These are phyloP conservation scores for Diplodia mutila DNA, from an alignment of 2,329 filamentous ascomycete genomes.

Conservation along the genomic window DNA sequence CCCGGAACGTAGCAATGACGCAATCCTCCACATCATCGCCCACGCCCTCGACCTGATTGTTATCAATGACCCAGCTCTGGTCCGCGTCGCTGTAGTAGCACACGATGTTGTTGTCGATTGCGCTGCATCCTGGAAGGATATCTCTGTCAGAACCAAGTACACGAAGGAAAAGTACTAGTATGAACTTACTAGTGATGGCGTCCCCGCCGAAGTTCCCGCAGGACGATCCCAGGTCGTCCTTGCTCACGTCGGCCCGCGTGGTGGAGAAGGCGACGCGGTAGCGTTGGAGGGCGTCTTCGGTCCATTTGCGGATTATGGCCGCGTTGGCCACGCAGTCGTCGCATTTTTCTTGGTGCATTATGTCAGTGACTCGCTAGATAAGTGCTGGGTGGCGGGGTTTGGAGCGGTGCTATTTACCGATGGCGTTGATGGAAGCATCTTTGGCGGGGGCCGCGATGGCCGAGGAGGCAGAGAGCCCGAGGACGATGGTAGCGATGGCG, in stretches of 20 bases:
- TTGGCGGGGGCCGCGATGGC: not conserved
- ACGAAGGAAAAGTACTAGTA: not conserved
- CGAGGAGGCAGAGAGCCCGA: not conserved
- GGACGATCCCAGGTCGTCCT: not conserved
- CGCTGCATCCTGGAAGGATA: not conserved
- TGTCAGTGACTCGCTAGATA: too few relatives aligned
- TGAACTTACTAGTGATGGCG: not conserved
- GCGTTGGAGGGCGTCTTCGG: not conserved
- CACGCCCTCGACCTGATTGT: not conserved
- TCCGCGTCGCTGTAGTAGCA: conserved; percentile 7
- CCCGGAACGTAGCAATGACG: not conserved
- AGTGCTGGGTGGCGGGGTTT: too few relatives aligned
- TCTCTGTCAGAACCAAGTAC: not conserved
- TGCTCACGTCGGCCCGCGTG: not conserved
- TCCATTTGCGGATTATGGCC: not conserved
- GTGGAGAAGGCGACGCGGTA: conserved; percentile 5
- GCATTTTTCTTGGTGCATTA: not conserved
- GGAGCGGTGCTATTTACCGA: not conserved
- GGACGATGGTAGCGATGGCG: not conserved
- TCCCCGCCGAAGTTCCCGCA: not conserved
- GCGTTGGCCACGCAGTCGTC: conserved; percentile 9
- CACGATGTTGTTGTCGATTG: not conserved
- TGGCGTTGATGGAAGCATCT: not conserved
- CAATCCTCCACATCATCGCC: not conserved
- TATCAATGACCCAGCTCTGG: not conserved